Base-by-base conservation (phyloP, 2,329 filamentous ascomycete species). In the Dryadomyces quercus-mongolicae region DNA sequence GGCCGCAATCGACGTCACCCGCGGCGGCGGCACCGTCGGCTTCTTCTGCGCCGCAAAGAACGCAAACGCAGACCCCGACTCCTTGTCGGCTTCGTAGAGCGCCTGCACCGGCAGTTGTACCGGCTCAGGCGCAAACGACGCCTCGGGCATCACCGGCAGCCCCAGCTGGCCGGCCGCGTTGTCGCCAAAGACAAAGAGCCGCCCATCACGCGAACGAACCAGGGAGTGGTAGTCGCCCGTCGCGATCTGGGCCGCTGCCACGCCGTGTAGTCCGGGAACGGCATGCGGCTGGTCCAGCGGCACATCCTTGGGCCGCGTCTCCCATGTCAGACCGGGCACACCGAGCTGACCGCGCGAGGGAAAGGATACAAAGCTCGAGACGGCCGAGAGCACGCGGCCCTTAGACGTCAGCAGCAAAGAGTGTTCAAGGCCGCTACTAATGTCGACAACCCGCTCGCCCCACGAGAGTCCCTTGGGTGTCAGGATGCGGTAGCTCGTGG, bases 111-210 rank as follows among this genome's bases (percentile, higher is more conserved):
- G 79, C 2, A 97, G 66, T 6, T 84, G 76, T 3, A 82, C 80
- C 0, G 93, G 90, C 0, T 77, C 76, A 59, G 92, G 86, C 22
- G 86, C 73, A 55, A 72, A 78, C 8, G 80, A 74, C 16, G 80
- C 72, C 31, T 84, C 78, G 0, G 77, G 66, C 50, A 82, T 81
- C 53, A 78, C 80, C 51, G 88, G 81, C 62, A 92, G 82, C n/a
- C 92, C 92, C 3, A 97, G 76, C 68, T 97, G 93, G n/a, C 93
- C 93, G 46, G 81, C 80, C 0, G 84, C 83, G 70, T 97, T 97
- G 67, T 97, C 91, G 42, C 93, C 93, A 70, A 95, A 97, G 7
- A 83, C 76, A 67, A 93, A 95, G 16, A 93, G 77, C 16, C 82
- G 80, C 16, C 92, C 92, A 52, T 85, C 75, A 56, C 80, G 79